Evolutionary conservation across 306 rosid species (phyloP), one percentile per base, ranked within the genome.

Genomic region (Lagenaria siceraria): DNA sequence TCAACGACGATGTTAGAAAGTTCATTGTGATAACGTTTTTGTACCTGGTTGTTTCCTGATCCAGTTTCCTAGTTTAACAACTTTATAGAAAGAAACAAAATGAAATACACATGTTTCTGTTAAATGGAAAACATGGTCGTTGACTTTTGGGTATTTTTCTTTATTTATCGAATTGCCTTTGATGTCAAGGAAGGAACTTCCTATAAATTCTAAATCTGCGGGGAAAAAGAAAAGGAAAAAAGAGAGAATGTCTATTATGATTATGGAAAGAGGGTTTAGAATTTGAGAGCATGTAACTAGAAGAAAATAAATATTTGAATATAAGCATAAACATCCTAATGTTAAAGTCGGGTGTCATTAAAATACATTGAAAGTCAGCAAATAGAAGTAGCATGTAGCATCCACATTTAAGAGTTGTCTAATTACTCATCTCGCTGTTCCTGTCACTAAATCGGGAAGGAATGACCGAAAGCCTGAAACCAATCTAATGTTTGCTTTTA

Each of bases 401-500:
- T 68, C 53, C 31, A 21, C 19, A 40, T 66, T 21, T 40, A 66
- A 33, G 71, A 36, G 52, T n/a, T 8, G 53, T 70, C n/a, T 70
- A 42, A 24, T 71, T 40, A 21, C 75, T 42, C 38, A 72, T 72
- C 61, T 72, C 77, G 60, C 27, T 27, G 77, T 72, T 51, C 17
- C 60, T 24, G 52, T 70, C 40, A 24, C 76, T 70, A 24, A 49
- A 51, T 48, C 17, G 27, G 40, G 60, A 72, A 51, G 60, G 61
- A 72, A 72, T 49, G 59, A 51, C 27, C 77, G 6, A 72, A 17
- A 72, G 40, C 59, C 76, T 49, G 60, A 72, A 72, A 49, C 56
- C 40, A 72, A 48, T 72, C 76, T 72, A 72, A 72, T 49, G n/a
- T 27, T 71, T 51, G n/a, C 43, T 51, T 72, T 49, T 72, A 72